phyloP scores from a whole-genome alignment of 768 basidiomycete genomes.

The Xerocomellus intermedius region DNA sequence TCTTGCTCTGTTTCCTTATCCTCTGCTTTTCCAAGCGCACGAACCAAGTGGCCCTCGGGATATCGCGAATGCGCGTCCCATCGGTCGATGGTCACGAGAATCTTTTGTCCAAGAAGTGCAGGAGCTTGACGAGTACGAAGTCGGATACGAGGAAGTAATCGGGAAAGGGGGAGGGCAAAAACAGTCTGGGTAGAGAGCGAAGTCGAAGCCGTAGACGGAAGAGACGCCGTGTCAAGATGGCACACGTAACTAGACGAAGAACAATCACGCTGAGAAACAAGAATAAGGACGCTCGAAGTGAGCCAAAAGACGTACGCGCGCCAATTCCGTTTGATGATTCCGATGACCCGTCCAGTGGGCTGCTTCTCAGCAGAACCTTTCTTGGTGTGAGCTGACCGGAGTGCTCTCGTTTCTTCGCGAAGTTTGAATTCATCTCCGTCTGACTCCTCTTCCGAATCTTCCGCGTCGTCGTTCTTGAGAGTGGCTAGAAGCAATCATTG shows the following conservation, averaged over 20 bases:
- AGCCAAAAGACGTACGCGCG: constrained; percentile 62
- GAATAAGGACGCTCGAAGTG: not conserved
- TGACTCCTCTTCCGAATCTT: constrained; percentile 65
- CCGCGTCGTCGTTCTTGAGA: constrained; percentile 84
- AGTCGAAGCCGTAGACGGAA: constrained; percentile 73
- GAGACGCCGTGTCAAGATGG: constrained; percentile 88
- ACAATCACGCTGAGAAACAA: not conserved
- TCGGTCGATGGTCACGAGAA: constrained; percentile 90
- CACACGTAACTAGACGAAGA: constrained; percentile 72
- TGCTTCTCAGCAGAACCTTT: constrained; percentile 58
- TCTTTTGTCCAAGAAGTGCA: constrained; percentile 85
- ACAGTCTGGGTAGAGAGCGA: constrained; percentile 88
- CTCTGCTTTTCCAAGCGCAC: constrained; percentile 85
- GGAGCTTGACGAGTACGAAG: constrained; percentile 95
- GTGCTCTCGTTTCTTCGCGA: constrained; percentile 46
- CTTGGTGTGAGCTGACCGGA: constrained; percentile 25
- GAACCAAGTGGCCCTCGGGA: constrained; percentile 96
- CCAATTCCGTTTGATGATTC: constrained; percentile 95
- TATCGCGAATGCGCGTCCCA: constrained; percentile 89
- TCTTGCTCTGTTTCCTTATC: constrained; percentile 97
- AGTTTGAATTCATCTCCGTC: constrained; percentile 35
- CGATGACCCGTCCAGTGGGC: constrained; percentile 90
- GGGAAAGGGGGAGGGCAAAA: constrained; percentile 91
- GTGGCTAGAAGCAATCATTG: constrained; percentile 48
- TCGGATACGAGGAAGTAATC: constrained; percentile 89